Percentiles rank a stretch among this genome's conserved stretches.
Conservation (phyloP, 306 rosid species). For the Dryas octopetala region DNA sequence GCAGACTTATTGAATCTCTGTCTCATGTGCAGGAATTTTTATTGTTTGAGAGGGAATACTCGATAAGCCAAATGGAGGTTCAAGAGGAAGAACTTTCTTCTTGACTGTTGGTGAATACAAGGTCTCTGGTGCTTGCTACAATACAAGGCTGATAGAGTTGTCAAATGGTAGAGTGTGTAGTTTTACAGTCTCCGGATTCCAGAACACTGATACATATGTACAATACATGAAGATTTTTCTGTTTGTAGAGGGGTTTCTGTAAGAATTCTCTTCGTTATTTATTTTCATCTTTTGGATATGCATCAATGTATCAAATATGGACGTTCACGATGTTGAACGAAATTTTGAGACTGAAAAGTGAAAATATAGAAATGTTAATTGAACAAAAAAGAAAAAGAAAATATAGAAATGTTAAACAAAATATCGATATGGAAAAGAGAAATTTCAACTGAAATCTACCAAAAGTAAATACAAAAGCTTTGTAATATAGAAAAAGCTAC, state of each 20-base stretch:
- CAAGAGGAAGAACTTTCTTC: slow-evolving; percentile 37
- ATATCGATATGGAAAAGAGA: too few relatives aligned
- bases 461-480: too few relatives aligned
- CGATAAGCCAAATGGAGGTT: slow-evolving; percentile 68
- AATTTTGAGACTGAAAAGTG: too few relatives aligned
- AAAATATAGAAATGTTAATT: too few relatives aligned
- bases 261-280: background rate
- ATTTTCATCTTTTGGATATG: too few relatives aligned
- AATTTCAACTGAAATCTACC: too few relatives aligned
- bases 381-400: too few relatives aligned
- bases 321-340: too few relatives aligned
- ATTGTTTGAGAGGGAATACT: slow-evolving; percentile 73
- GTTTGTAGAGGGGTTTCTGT: background rate
- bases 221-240: background rate
- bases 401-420: too few relatives aligned
- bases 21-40: slow-evolving; percentile 59
- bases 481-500: too few relatives aligned
- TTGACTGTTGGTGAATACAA: slow-evolving; percentile 21
- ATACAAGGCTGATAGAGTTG: slow-evolving; percentile 6
- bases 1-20: slow-evolving; percentile 20
- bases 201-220: background rate
- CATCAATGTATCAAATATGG: too few relatives aligned
- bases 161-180: background rate
- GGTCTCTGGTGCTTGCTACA: background rate
- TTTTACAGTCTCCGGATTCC: background rate